Conservation (phyloP, 148 eudicot genomes). For the Rhododendron henanense region DNA sequence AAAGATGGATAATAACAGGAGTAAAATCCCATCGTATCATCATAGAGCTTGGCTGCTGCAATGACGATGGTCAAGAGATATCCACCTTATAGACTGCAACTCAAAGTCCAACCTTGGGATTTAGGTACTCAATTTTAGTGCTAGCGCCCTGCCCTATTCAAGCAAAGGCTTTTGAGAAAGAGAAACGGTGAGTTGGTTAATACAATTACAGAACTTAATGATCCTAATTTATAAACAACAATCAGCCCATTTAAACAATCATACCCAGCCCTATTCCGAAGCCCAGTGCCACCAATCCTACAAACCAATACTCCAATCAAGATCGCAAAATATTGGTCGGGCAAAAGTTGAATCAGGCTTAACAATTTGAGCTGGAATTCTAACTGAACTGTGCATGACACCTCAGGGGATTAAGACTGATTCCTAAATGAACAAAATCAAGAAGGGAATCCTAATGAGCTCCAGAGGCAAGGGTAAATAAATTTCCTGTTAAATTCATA, state of each 20-base stretch:
- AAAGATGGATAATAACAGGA: neutral
- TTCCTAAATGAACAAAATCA: neutral
- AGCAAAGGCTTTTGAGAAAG: neutral
- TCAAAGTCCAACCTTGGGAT: neutral
- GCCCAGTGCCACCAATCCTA: neutral
- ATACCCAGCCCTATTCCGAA: neutral
- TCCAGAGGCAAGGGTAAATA: constrained; percentile 2
- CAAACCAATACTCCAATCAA: neutral
- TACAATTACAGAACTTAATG: neutral
- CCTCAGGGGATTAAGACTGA: neutral
- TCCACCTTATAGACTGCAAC: neutral
- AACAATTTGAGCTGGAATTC: neutral
- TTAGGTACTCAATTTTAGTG: neutral
- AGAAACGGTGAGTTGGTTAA: neutral
- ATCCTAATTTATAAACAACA: neutral
- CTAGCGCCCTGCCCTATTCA: neutral
- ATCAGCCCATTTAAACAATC: constrained; percentile 6
- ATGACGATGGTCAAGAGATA: neutral
- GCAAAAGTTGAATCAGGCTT: neutral
- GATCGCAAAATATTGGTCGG: neutral
- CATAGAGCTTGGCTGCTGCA: neutral
- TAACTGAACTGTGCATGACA: neutral
- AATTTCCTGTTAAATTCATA: neutral
- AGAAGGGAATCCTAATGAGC: neutral
- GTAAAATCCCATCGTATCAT: neutral